Evolutionary conservation across 768 basidiomycete genomes (phyloP).

Genomic region (Pisolithus orientalis): DNA sequence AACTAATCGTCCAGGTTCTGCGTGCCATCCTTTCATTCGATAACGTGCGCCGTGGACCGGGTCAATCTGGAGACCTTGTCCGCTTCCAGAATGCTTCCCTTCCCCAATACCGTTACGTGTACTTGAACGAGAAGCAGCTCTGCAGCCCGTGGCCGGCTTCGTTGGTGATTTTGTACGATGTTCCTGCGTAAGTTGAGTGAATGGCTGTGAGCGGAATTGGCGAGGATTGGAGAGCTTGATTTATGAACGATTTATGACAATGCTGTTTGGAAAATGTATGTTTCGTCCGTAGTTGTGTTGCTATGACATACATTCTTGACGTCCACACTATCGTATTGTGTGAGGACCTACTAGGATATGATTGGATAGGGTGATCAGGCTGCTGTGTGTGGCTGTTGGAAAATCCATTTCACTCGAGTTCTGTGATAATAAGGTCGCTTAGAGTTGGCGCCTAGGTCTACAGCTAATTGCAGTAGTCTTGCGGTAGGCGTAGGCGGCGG

Average conservation of each 20-base stretch:
- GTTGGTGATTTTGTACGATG: conserved; percentile 46
- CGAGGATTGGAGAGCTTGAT: not conserved
- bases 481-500: no score
- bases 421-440: no score
- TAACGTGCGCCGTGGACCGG: conserved; percentile 61
- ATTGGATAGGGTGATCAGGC: no score
- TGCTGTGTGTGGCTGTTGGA: no score
- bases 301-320: not conserved
- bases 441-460: no score
- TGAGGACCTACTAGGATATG: no score
- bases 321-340: no score
- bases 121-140: conserved; percentile 46
- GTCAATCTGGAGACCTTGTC: conserved; percentile 57
- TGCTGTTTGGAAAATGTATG: not conserved
- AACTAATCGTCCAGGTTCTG: conserved; percentile 57
- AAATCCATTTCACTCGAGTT: no score
- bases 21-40: conserved; percentile 54
- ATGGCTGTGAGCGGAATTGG: not conserved
- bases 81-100: conserved; percentile 46
- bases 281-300: not conserved
- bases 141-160: conserved; percentile 63
- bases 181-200: conserved; percentile 12
- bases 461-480: no score
- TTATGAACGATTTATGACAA: not conserved
- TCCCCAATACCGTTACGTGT: conserved; percentile 46